phyloP scores from a whole-genome alignment of 2,329 filamentous ascomycete genomes.

The Ophiosphaerella narmari region DNA sequence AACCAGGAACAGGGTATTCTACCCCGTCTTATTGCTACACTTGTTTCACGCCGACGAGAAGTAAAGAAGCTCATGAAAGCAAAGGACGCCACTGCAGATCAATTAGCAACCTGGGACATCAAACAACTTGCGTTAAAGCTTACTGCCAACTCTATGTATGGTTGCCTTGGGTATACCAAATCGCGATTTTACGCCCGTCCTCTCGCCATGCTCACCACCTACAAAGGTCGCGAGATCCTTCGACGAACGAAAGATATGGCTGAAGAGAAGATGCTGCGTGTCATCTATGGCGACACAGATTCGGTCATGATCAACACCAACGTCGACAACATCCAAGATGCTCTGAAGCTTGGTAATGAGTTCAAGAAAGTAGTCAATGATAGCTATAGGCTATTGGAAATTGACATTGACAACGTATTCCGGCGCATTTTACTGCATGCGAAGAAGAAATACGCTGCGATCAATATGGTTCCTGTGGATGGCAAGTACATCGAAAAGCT shows the following conservation, averaged over 20 bases:
- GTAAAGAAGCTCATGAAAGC: slow-evolving; percentile 98
- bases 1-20: slow-evolving; percentile 83
- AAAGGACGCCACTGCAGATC: slow-evolving; percentile 80
- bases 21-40: slow-evolving; percentile 85
- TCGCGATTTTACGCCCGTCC: slow-evolving; percentile 97
- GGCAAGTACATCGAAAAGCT: slow-evolving; percentile 93
- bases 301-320: slow-evolving; percentile 99
- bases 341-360: slow-evolving; percentile 86
- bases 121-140: slow-evolving; percentile 96
- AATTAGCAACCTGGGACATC: slow-evolving; percentile 95
- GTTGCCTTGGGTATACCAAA: slow-evolving; percentile 94
- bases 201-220: slow-evolving; percentile 92
- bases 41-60: slow-evolving; percentile 85
- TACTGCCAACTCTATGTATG: slow-evolving; percentile 99
- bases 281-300: slow-evolving; percentile 98
- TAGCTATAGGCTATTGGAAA: slow-evolving; percentile 88
- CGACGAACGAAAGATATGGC: slow-evolving; percentile 94
- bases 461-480: slow-evolving; percentile 88
- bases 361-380: slow-evolving; percentile 97
- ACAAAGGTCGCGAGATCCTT: slow-evolving; percentile 96
- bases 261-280: slow-evolving; percentile 85
- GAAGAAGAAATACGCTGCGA: slow-evolving; percentile 99
- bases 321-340: slow-evolving; percentile 88
- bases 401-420: slow-evolving; percentile 98
- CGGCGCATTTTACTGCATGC: slow-evolving; percentile 89